Percentiles rank a stretch among this genome's conserved stretches.
These are phyloP conservation scores for Saksenaea oblongispora DNA, from an alignment of 371 early-diverging fungal species.

Conservation along the genomic window DNA sequence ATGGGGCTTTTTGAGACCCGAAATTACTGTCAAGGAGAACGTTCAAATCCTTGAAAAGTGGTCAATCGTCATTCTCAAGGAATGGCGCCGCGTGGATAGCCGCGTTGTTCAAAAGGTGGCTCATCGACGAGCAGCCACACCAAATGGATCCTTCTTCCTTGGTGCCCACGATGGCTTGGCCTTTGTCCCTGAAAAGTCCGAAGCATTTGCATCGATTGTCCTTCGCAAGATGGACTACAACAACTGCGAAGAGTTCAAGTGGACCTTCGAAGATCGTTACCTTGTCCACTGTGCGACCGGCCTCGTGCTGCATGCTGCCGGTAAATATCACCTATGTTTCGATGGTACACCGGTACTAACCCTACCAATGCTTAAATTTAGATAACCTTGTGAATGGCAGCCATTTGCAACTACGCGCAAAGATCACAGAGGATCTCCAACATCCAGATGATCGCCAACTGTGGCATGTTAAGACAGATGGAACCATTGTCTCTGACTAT, in stretches of 20 bases:
- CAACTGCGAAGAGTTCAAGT: slow-evolving; percentile 28
- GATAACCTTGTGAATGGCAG: slow-evolving; percentile 27
- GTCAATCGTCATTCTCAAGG: slow-evolving; percentile 18
- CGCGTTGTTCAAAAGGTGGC: slow-evolving; percentile 9
- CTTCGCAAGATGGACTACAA: slow-evolving; percentile 11
- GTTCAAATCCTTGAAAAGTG: slow-evolving; percentile 19
- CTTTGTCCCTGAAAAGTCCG: slow-evolving; percentile 32
- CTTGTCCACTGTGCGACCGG: slow-evolving; percentile 51
- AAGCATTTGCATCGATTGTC: slow-evolving; percentile 10
- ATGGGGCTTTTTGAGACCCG: slow-evolving; percentile 26
- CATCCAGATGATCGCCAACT: slow-evolving; percentile 28
- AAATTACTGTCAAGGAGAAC: slow-evolving; percentile 9
- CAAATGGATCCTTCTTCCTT: slow-evolving; percentile 26
- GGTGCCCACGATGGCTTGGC: slow-evolving; percentile 23
- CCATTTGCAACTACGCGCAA: slow-evolving; percentile 23
- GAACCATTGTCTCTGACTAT: slow-evolving; percentile 31
- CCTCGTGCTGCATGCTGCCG: slow-evolving; percentile 34
- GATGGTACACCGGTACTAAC: background rate
- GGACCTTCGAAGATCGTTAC: slow-evolving; percentile 48
- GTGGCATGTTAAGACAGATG: slow-evolving; percentile 43
- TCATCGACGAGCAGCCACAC: slow-evolving; percentile 22
- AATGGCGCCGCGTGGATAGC: slow-evolving; percentile 13
- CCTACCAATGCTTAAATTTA: slow-evolving; percentile 9
- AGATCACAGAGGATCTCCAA: slow-evolving; percentile 11
- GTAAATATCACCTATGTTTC: slow-evolving; percentile 17